Base-by-base conservation (phyloP, 495 filamentous ascomycete genomes). In the Aspergillus carlsbadensis region DNA sequence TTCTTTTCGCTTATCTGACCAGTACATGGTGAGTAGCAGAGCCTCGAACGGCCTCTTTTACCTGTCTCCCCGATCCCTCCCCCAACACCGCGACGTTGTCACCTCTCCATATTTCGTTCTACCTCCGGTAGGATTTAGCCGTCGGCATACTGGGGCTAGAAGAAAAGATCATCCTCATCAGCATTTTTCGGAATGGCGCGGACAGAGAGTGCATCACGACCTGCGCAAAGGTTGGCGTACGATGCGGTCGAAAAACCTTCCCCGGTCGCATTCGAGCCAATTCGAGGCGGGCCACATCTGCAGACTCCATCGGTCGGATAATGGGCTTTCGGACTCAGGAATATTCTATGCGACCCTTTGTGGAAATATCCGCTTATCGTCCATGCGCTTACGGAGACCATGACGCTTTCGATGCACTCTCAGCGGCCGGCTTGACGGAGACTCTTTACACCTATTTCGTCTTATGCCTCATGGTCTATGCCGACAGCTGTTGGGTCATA, bases 1-100 rank as follows among this genome's bases (percentile, higher is more conserved):
- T 64, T 64, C 59, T 64, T 64, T 62, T 62, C 56, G 58, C 63
- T 68, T 65, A 64, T 65, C 61, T 65, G 63, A 54, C 65, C 59
- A 60, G 57, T 62, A 50, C 56, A 57, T 61, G 62, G 65, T 68
- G 60, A 68, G 65, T 68, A 67, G 57, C 56, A 55, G 65, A 63
- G 55, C 45, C 54, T 57, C 54, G 54, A 57, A 63, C 54, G 54
- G 50, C 41, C 60, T 59, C 52, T 56, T 57, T 61, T 53, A 50
- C 58, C 49, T 59, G 55, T 45, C n/a, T n/a, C 58, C 54, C 58
- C 60, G 55, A 56, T 53, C 46, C 35, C 50, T 51, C 39, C 22
- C 51, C 52, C 39, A 36, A 47, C 35, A 29, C 46, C 57, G 54
- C 57, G 50, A 58, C 40, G 47, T 58, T 50, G 10, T 46, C 34